Conservation (phyloP, 2,329 filamentous ascomycete genomes). For the Basipetospora chlamydospora region DNA sequence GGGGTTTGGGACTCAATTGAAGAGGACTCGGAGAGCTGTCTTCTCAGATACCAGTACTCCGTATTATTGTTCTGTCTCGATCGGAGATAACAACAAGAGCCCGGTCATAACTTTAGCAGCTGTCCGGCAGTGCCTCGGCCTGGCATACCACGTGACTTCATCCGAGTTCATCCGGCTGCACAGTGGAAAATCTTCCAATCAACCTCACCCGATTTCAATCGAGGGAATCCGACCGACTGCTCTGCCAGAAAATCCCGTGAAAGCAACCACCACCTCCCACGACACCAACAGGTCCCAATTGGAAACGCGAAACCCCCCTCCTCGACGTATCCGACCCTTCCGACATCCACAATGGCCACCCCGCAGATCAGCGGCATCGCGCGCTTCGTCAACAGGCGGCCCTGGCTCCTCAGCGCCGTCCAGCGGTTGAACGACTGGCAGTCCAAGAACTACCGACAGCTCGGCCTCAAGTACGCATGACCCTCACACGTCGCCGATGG, state of each 20-base stretch:
- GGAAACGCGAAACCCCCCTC: too few species aligned
- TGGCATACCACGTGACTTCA: constrained; percentile 2
- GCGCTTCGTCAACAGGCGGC: constrained; percentile 2
- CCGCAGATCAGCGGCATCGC: background rate
- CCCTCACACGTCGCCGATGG: too few species aligned
- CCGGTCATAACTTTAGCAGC: too few species aligned
- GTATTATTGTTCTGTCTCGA: too few species aligned
- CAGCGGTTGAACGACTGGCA: constrained; percentile 1
- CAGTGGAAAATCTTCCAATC: constrained; percentile 5
- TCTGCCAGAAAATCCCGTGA: too few species aligned
- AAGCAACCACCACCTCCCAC: background rate
- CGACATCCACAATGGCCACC: constrained; percentile 2
- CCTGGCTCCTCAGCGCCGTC: constrained; percentile 2
- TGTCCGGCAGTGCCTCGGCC: background rate
- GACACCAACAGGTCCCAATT: background rate
- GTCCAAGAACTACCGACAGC: constrained; percentile 4
- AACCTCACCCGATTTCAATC: constrained; percentile 6
- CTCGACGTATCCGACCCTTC: too few species aligned
- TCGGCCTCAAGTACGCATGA: constrained; percentile 4
- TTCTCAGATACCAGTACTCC: too few species aligned
- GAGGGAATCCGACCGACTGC: constrained; percentile 5
- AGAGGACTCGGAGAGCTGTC: too few species aligned
- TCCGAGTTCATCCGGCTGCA: constrained; percentile 5
- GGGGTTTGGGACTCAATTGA: too few species aligned
- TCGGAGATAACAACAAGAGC: too few species aligned